Evolutionary conservation across 164 flowering plant species (phyloP), one percentile per base, ranked within the genome.

Genomic region (Stephania cephalantha): DNA sequence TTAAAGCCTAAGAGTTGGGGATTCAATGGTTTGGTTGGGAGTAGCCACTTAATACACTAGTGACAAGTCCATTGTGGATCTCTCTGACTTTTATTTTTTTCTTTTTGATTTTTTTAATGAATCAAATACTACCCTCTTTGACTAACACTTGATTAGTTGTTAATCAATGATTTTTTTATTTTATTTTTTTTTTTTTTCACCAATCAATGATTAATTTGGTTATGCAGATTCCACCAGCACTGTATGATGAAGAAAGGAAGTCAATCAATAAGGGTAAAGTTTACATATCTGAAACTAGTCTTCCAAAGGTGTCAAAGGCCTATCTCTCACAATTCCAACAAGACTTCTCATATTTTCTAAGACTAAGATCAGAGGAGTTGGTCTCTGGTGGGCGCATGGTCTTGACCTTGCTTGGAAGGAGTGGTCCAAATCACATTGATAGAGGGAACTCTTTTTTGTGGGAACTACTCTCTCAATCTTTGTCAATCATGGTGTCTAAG

Each of bases 381-480:
- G 74, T 83, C 2, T n/a, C 55, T 0, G 89, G 89, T 20, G 98
- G 97, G 12, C 74, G 84, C 63, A 91, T 92, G 96, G 94, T 90
- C 66, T 74, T 91, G 31, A 86, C 87, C 63, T 73, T 92, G 18
- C 71, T 87, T 18, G 98, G 97, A 69, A 82, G 97, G 30, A 71
- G 42, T 12, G 88, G 84, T 18, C 71, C 74, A 7, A 72, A 82
- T 69, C 97, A 87, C 66, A 71, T 78, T 29, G 93, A 90, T 30
- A 80, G 90, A 75, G 93, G 90, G 71, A 90, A 83, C 80, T 66
- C 88, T 1, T 79, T 87, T 79, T 73, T 86, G 35, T 94, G 98
- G 98, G 85, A 89, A 74, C 74, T 91, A 30, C 86, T 94, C 35
- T 72, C 88, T 7, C 82, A 75, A 25, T 83, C 95, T 11, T 79